Evolutionary conservation across 148 eudicot genomes (phyloP), one percentile per base, ranked within the genome.

Genomic region (Fagopyrum tataricum): DNA sequence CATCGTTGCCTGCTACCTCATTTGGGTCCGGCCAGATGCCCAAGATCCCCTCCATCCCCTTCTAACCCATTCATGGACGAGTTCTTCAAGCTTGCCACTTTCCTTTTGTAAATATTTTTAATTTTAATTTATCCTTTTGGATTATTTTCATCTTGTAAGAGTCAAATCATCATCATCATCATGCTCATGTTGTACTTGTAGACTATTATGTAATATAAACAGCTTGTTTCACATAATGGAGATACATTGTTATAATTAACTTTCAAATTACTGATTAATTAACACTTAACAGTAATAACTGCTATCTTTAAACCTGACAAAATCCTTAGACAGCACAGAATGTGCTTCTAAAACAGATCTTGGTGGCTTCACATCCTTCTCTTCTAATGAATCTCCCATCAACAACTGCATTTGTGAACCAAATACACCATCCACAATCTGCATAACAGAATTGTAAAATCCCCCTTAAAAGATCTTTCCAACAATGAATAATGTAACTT

Each of bases 401-500:
- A 86, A 73, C 53, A 80, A 72, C 52, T 87, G 85, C 81, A 91
- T 86, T 82, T 83, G 80, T 8, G 97, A 87, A 11, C 84, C 87
- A 76, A 89, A 89, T 18, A 86, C 89, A 70, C 87, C 90, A 69
- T 89, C 93, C 47, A 89, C 76, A 31, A 87, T 78, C 97, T 91
- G 87, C 74, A 52, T 42, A 40, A 20, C 53, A 71, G 66, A 5
- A 56, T 18, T 9, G 17, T 43, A 37, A 73, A 71, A 75, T 59
- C 52, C 48, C 15, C 7, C 42, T 2, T 9, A 68, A 15, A 20
- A 40, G 37, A 31, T 44, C 46, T 58, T 58, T 23, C 9, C 64
- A 58, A 21, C 21, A 23, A 12, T n/a, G 9, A 58, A 23, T 14
- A 58, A 64, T 46, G 49, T 2, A 6, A 37, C 5, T 5, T 5